These are phyloP conservation scores for Nemania sp. DNA, from an alignment of 2,329 filamentous ascomycete genomes.

Conservation along the genomic window DNA sequence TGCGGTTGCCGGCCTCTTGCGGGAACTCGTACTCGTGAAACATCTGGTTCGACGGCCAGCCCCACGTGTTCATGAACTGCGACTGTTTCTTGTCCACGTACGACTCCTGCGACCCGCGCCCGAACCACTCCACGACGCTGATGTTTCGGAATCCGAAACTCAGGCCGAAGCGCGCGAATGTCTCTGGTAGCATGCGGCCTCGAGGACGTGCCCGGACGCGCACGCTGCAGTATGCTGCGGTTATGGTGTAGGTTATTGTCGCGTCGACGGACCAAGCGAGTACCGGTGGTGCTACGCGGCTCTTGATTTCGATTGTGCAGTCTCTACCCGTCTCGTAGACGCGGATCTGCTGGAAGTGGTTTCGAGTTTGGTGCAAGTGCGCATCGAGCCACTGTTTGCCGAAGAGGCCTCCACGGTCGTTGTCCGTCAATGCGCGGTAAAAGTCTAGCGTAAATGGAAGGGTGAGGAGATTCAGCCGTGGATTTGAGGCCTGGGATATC, in stretches of 20 bases:
- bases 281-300: conserved; percentile 63
- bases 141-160: conserved; percentile 49
- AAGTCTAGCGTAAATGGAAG: conserved; percentile 55
- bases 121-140: conserved; percentile 61
- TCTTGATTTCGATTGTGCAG: conserved; percentile 50
- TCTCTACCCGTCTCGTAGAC: conserved; percentile 38
- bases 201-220: conserved; percentile 52
- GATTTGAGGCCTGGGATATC: conserved; percentile 42
- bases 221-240: conserved; percentile 51
- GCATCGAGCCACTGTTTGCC: conserved; percentile 60
- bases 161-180: conserved; percentile 66
- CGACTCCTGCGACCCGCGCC: conserved; percentile 66
- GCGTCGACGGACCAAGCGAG: conserved; percentile 62
- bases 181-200: conserved; percentile 55
- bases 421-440: conserved; percentile 69
- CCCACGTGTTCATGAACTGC: conserved; percentile 60
- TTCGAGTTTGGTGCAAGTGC: conserved; percentile 50
- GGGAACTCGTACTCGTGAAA: conserved; percentile 68
- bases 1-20: conserved; percentile 68
- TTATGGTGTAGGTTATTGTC: conserved; percentile 59
- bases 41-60: conserved; percentile 51
- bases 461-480: conserved; percentile 47
- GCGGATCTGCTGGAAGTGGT: conserved; percentile 44
- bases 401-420: conserved; percentile 59
- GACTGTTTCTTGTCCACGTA: conserved; percentile 68